These are phyloP conservation scores for Exidia glandulosa DNA, from an alignment of 768 basidiomycete species.

Conservation along the genomic window DNA sequence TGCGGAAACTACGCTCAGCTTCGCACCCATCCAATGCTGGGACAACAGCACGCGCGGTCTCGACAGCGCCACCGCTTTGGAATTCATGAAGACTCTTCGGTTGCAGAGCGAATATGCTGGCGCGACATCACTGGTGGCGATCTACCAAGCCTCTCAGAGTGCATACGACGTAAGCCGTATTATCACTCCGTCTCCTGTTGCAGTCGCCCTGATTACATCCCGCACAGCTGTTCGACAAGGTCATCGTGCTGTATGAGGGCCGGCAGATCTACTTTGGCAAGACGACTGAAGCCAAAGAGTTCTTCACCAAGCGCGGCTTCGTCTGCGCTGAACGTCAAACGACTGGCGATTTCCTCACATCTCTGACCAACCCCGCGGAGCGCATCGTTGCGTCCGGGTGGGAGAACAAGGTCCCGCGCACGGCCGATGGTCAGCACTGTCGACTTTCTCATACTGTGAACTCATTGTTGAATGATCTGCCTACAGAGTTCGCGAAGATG, in stretches of 20 bases:
- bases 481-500: constrained; percentile 25
- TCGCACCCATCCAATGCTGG: constrained; percentile 11
- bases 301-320: constrained; percentile 37
- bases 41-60: constrained; percentile 19
- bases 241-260: constrained; percentile 35
- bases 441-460: neutral
- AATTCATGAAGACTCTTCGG: constrained; percentile 34
- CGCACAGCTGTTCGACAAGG: constrained; percentile 31
- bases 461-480: neutral
- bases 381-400: constrained; percentile 24
- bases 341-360: constrained; percentile 36
- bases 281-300: constrained; percentile 27
- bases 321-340: constrained; percentile 33
- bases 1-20: constrained; percentile 14
- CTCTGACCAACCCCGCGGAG: constrained; percentile 28
- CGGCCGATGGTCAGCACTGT: constrained; percentile 16
- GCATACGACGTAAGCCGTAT: constrained; percentile 27
- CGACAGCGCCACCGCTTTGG: constrained; percentile 27
- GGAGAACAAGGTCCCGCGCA: constrained; percentile 28
- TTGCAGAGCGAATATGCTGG: constrained; percentile 30
- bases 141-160: constrained; percentile 32
- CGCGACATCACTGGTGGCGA: constrained; percentile 31
- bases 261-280: constrained; percentile 38
- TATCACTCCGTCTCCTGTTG: neutral
- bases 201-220: neutral